phyloP scores from a whole-genome alignment of 2,329 filamentous ascomycete species.

The Fusarium sp. region DNA sequence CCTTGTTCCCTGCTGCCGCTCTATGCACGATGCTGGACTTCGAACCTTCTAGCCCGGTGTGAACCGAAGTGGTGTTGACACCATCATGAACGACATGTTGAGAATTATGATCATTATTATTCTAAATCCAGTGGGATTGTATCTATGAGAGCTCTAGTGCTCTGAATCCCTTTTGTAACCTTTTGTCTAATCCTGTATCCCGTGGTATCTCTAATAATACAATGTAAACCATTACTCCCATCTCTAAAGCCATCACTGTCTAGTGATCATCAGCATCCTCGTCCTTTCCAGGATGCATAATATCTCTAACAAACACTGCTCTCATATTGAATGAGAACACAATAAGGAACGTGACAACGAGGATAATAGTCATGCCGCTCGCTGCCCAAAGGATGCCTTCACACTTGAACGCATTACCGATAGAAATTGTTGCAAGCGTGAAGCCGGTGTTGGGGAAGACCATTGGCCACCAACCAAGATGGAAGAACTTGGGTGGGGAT shows the following conservation, averaged over 20 bases:
- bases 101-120: not conserved
- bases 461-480: slow-evolving; percentile 74
- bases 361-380: slow-evolving; percentile 64
- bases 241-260: not conserved
- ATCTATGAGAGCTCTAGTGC: not conserved
- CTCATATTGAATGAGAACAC: slow-evolving; percentile 59
- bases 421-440: slow-evolving; percentile 67
- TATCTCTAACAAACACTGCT: slow-evolving; percentile 65
- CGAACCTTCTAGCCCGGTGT: slow-evolving; percentile 16
- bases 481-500: slow-evolving; percentile 64
- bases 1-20: slow-evolving; percentile 8
- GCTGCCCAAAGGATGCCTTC: slow-evolving; percentile 62
- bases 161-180: not conserved
- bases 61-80: not conserved
- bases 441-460: slow-evolving; percentile 74
- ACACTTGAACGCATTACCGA: slow-evolving; percentile 63
- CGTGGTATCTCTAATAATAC: slow-evolving; percentile 26
- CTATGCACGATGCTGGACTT: not conserved
- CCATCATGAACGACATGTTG: not conserved
- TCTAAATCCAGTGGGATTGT: not conserved
- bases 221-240: slow-evolving; percentile 15
- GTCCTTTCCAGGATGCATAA: slow-evolving; percentile 68
- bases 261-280: slow-evolving; percentile 66
- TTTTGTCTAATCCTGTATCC: slow-evolving; percentile 30
- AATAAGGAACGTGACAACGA: slow-evolving; percentile 59